Evolutionary conservation across 108 stramenopile genomes (phyloP).

Genomic region (Nannochloropsis gaditana): DNA sequence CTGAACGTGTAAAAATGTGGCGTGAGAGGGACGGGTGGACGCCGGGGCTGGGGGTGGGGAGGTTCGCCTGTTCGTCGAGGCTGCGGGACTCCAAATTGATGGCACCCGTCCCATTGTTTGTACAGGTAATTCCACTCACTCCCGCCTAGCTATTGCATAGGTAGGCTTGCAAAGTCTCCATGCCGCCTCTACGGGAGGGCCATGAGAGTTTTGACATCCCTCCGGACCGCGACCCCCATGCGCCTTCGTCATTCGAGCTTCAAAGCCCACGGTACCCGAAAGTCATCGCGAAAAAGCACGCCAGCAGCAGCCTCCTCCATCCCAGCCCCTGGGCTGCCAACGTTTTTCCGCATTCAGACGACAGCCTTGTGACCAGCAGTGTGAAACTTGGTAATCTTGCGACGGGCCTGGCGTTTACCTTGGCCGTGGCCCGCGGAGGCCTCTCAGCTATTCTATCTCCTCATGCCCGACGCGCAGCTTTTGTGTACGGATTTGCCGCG

Average conservation of each 20-base stretch:
- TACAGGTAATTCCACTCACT: no score
- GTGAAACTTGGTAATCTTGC: not conserved
- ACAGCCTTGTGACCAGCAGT: not conserved
- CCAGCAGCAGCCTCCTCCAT: constrained; percentile 18
- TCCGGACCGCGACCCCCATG: not conserved
- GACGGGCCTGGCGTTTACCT: not conserved
- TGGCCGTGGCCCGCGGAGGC: not conserved
- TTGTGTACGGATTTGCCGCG: not conserved
- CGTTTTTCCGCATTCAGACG: not conserved
- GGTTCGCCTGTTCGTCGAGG: no score
- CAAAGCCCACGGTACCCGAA: not conserved
- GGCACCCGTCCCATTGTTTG: no score
- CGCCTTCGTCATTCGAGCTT: not conserved
- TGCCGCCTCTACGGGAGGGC: not conserved
- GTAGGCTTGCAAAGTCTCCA: not conserved
- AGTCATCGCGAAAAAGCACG: not conserved
- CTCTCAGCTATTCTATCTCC: not conserved
- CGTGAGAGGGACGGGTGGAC: not conserved
- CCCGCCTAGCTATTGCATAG: no score
- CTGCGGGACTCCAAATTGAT: no score
- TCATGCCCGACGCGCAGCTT: not conserved
- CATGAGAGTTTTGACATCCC: not conserved
- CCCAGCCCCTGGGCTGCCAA: constrained; percentile 24
- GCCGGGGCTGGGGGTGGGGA: not conserved
- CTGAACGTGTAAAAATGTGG: not conserved